Base-by-base conservation (phyloP, 2,329 filamentous ascomycete genomes). In the Didymellaceae sp. region DNA sequence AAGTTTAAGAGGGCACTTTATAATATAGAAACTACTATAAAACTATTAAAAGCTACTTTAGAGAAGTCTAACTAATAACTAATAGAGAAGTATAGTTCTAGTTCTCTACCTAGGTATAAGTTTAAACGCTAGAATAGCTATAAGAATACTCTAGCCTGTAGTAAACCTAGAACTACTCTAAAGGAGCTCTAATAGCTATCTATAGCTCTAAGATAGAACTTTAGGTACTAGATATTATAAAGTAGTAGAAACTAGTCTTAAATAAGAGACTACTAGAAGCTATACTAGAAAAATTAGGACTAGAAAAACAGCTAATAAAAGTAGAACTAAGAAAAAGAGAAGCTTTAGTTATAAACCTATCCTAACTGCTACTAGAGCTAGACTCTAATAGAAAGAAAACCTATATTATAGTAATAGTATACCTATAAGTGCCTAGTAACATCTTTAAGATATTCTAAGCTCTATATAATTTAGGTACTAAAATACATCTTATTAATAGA, bases 331-430 rank as follows among this genome's bases (percentile, higher is more conserved):
- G 20, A 20, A 24, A 37, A 37, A 37, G 34, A n/a, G 10, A 37
- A 37, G 34, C 34, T 20, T 11, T 37, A 37, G 34, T 37, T 13
- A 20, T 20, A 22, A 37, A 37, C 34, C 34, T 37, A 37, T 37
- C 34, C 18, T 24, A 13, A 34, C 32, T 34, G 17, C 32, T 10
- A 34, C 32, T 34, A 13, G 17, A 18, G 32, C 32, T 10, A 18
- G 32, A 34, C 16, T 34, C 20, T 24, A 24, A 37, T 37, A 24
- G 34, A 13, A 37, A 37, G 18, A 37, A 37, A n/a, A 37, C 34
- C 18, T 24, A 13, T 24, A 37, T 37, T 24, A 13, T 13, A 37
- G 34, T 37, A 14, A 37, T 14, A 24, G 31, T 33, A 17, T 9
- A 33, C 31, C 14, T 33, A 33, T 17, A 33, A 17, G 31, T 33